Percentiles rank a stretch among this genome's conserved stretches.
phyloP scores from a whole-genome alignment of 2,329 filamentous ascomycete genomes.

The Ascochyta clinopodiicola region DNA sequence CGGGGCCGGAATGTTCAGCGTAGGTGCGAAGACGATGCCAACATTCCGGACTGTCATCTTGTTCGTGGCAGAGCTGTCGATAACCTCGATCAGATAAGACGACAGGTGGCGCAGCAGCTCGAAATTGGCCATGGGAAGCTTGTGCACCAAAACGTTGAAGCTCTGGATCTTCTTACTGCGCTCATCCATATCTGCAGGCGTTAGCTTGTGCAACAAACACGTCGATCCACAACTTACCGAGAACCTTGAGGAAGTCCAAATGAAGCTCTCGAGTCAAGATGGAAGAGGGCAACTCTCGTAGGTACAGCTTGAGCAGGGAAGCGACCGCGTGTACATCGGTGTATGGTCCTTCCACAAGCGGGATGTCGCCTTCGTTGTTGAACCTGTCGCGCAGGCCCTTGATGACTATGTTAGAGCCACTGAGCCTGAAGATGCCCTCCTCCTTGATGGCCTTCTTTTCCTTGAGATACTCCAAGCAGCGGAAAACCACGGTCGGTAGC shows the following conservation, averaged over 20 bases:
- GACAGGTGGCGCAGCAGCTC: conserved; percentile 84
- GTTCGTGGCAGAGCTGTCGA: conserved; percentile 87
- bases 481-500: conserved; percentile 90
- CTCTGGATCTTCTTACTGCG: conserved; percentile 77
- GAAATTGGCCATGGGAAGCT: conserved; percentile 79
- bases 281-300: conserved; percentile 88
- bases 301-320: conserved; percentile 89
- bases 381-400: conserved; percentile 90
- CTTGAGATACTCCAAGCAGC: conserved; percentile 91
- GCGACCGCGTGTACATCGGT: conserved; percentile 97
- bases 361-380: conserved; percentile 90
- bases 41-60: conserved; percentile 98
- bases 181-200: conserved; percentile 69
- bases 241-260: conserved; percentile 82
- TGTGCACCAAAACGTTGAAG: conserved; percentile 79
- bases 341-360: conserved; percentile 83
- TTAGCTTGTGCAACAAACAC: conserved; percentile 23
- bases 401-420: conserved; percentile 95
- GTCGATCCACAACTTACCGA: conserved; percentile 55
- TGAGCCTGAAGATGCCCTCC: conserved; percentile 95
- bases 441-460: conserved; percentile 81
- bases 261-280: conserved; percentile 92
- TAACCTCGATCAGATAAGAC: conserved; percentile 87
- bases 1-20: conserved; percentile 92
- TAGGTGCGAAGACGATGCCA: conserved; percentile 97